Evolutionary conservation across 1,139 yeast genomes (phyloP), one percentile per base, ranked within the genome.

Genomic region (Hanseniaspora sp.): DNA sequence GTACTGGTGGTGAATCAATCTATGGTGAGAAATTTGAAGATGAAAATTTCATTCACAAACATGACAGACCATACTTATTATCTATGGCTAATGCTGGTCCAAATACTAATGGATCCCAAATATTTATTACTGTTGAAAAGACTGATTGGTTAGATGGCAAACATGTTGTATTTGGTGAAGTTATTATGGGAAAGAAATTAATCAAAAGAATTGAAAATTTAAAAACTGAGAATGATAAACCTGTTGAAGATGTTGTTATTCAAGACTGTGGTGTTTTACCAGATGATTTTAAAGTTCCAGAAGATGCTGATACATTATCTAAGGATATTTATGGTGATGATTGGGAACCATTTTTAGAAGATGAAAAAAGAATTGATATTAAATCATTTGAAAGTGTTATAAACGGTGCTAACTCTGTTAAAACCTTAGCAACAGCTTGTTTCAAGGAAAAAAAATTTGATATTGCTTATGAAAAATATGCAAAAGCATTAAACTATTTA

Each of bases 51-150:
- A 70, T 75, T 56, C 69, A 79, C 61, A 76, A 76, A 60, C 97
- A 92, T 67, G 90, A 82, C 61, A 76, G 77, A 63, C 96, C 97
- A 55, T 90, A 85, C 68, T 74, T 90, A 62, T 76, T 92, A 63
- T 86, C 95, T 18, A 92, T 92, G 97, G 97, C 97, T 58, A 90
- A 88, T 67, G 86, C 95, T 6, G 97, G 97, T 12, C 90, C 95
- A 55, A 81, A 84, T 67, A 90, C 97, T 58, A 92, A 92, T 67
- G 97, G 97, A 1, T 87, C 96, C 0, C 97, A 92, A 68, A 90
- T 88, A 65, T 92, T 92, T 68, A 82, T 92, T 63, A 86, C 95
- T 42, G 83, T 92, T n/a, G 86, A 78, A 5, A 79, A 85, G 51
- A 82, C 92, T 28, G 86, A 92, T 8, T 54, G 53, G 56, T 75